A percentile compares a stretch with the other conserved stretches of the same genome.
These are phyloP conservation scores for Entomortierella parvispora DNA, from an alignment of 192 early-diverging fungal species.

Conservation along the genomic window DNA sequence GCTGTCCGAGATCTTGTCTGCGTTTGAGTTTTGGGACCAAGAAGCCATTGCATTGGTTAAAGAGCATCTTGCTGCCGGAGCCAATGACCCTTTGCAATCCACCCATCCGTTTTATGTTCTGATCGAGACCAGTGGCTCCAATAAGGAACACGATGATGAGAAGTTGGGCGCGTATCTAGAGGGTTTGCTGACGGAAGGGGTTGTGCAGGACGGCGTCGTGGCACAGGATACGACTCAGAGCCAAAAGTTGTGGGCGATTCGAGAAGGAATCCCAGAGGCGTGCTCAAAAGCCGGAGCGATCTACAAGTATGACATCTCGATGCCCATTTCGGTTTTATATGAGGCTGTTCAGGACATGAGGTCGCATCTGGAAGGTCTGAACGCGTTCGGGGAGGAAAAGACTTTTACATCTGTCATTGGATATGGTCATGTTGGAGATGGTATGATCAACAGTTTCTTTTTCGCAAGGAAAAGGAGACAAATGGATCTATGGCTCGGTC, in stretches of 20 bases:
- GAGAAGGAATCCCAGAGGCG: slow-evolving; percentile 96
- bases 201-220: slow-evolving; percentile 88
- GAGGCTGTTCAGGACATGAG: slow-evolving; percentile 85
- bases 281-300: slow-evolving; percentile 86
- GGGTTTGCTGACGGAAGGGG: slow-evolving; percentile 74
- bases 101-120: slow-evolving; percentile 91
- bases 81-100: slow-evolving; percentile 72
- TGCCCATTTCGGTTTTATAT: slow-evolving; percentile 89
- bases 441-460: slow-evolving; percentile 32
- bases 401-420: slow-evolving; percentile 83
- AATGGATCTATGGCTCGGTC: no score
- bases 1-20: slow-evolving; percentile 93
- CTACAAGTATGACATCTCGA: slow-evolving; percentile 97
- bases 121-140: slow-evolving; percentile 93
- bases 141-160: slow-evolving; percentile 94
- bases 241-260: slow-evolving; percentile 84
- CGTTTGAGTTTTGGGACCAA: slow-evolving; percentile 97
- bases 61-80: slow-evolving; percentile 66
- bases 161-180: slow-evolving; percentile 86
- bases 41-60: slow-evolving; percentile 78
- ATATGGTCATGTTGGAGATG: slow-evolving; percentile 98
- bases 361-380: slow-evolving; percentile 64
- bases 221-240: slow-evolving; percentile 91
- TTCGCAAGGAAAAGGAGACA: no score
- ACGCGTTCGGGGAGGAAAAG: slow-evolving; percentile 66